phyloP scores from a whole-genome alignment of 2,329 filamentous ascomycete genomes.

The Aspergillus brasiliensis region DNA sequence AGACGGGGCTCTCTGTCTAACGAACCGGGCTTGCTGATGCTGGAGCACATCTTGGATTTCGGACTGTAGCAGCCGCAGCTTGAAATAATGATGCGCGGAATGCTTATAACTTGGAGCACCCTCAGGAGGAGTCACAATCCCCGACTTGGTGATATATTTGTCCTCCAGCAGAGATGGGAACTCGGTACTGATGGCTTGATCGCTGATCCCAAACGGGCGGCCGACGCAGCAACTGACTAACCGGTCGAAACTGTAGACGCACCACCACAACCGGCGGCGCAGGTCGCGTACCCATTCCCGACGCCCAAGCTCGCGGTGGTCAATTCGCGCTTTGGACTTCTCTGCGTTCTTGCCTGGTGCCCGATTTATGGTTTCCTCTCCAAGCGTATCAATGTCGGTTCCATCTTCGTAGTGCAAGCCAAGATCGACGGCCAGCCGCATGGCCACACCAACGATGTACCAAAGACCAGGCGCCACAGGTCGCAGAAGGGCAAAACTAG shows the following conservation, averaged over 20 bases:
- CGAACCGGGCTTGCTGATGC: conserved; percentile 83
- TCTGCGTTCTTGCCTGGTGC: conserved; percentile 21
- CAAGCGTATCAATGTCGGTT: conserved; percentile 59
- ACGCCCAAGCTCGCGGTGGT: conserved; percentile 63
- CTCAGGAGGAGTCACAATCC: conserved; percentile 66
- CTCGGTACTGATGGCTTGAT: conserved; percentile 93
- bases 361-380: conserved; percentile 36
- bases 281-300: conserved; percentile 85
- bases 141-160: conserved; percentile 77
- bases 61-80: conserved; percentile 83
- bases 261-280: conserved; percentile 90
- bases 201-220: conserved; percentile 89
- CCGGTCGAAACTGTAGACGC: conserved; percentile 92
- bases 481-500: conserved; percentile 85
- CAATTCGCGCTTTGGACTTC: conserved; percentile 41
- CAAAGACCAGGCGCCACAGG: conserved; percentile 92
- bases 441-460: conserved; percentile 95
- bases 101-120: conserved; percentile 80
- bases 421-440: conserved; percentile 85
- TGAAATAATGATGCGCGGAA: conserved; percentile 89
- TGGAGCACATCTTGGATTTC: conserved; percentile 94
- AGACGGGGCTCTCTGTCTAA: conserved; percentile 67
- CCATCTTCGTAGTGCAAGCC: conserved; percentile 93
- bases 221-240: conserved; percentile 93
- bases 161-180: conserved; percentile 90